These are phyloP conservation scores for Microsporum canis DNA, from an alignment of 2,329 filamentous ascomycete genomes.

Conservation along the genomic window DNA sequence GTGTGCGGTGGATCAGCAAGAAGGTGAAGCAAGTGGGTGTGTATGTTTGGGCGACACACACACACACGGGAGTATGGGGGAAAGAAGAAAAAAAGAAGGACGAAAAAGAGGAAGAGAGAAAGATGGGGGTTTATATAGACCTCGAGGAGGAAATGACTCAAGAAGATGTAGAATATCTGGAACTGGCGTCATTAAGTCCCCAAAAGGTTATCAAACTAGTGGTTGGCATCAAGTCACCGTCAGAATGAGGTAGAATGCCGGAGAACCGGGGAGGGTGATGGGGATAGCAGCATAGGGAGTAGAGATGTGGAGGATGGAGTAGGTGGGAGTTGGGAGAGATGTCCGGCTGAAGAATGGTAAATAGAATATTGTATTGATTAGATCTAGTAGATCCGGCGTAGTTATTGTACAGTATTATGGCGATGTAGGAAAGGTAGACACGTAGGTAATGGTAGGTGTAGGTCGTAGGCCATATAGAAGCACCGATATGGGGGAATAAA, in stretches of 20 bases:
- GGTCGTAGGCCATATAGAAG: not conserved
- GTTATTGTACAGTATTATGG: not conserved
- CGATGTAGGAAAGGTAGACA: not conserved
- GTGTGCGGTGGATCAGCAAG: not conserved
- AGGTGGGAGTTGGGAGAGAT: not conserved
- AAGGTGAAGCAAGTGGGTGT: not conserved
- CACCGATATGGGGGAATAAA: not conserved
- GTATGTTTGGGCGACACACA: not conserved
- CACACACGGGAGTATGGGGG: not conserved
- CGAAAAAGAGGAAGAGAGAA: not conserved
- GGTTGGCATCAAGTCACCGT: not conserved
- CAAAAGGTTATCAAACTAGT: not conserved
- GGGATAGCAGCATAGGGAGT: not conserved
- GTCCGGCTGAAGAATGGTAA: not conserved
- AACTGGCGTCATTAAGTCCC: not conserved
- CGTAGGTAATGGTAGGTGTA: not conserved
- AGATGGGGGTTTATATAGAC: not conserved
- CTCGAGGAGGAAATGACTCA: not conserved
- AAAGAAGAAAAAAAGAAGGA: constrained; percentile 2
- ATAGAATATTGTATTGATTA: not conserved
- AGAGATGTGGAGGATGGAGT: not conserved
- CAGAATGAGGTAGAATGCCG: not conserved
- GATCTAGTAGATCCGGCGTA: not conserved
- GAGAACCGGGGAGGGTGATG: not conserved
- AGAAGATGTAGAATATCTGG: not conserved